Conservation (phyloP, 164 flowering plant species). For the Vitis cinerea region DNA sequence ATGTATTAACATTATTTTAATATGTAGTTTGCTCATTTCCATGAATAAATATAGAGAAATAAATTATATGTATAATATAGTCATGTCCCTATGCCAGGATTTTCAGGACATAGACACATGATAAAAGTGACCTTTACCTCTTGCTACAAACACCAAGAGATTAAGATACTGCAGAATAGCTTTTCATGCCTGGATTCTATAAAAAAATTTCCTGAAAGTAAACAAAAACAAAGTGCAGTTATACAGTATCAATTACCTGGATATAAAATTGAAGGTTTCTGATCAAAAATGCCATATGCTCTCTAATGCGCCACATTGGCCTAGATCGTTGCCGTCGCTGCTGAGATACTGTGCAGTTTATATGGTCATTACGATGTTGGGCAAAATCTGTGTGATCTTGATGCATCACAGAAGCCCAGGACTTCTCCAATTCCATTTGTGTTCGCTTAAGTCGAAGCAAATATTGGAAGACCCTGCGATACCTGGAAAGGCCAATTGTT, state of each 20-base stretch:
- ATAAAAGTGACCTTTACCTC: too few species aligned
- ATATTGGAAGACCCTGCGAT: slow-evolving; percentile 79
- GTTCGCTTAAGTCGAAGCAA: slow-evolving; percentile 87
- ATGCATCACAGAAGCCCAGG: slow-evolving; percentile 98
- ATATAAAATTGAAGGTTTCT: slow-evolving; percentile 96
- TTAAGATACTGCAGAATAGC: too few species aligned
- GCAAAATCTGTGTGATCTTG: slow-evolving; percentile 93
- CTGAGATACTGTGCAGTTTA: slow-evolving; percentile 50
- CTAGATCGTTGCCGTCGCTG: slow-evolving; percentile 68
- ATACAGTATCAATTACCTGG: slow-evolving; percentile 50
- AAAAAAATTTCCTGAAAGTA: not conserved
- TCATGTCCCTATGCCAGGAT: too few species aligned
- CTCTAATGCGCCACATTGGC: slow-evolving; percentile 96
- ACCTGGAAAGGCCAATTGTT: slow-evolving; percentile 43
- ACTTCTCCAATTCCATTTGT: slow-evolving; percentile 97
- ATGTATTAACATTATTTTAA: too few species aligned
- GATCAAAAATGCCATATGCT: slow-evolving; percentile 95
- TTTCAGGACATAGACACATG: too few species aligned
- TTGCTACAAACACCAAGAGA: too few species aligned
- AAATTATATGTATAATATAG: too few species aligned
- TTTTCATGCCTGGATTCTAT: not conserved
- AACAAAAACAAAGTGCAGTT: not conserved
- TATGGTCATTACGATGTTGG: slow-evolving; percentile 50
- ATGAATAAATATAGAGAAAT: too few species aligned
- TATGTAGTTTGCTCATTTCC: too few species aligned